These are phyloP conservation scores for Ilex aquifolium DNA, from an alignment of 257 asterid species.

Conservation along the genomic window DNA sequence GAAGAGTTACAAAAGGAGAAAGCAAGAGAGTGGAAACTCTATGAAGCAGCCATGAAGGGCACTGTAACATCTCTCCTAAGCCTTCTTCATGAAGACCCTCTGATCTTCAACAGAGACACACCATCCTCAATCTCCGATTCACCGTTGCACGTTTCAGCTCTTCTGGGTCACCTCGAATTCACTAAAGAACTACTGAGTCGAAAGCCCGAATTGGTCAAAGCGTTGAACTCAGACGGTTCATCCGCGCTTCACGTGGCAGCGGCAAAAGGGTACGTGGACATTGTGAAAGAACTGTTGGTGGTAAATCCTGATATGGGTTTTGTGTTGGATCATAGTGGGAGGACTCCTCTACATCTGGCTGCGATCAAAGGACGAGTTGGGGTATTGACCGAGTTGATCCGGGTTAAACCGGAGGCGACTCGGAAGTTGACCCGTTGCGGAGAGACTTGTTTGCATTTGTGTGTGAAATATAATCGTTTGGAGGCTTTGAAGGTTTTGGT, in stretches of 20 bases:
- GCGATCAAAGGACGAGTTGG: constrained; percentile 29
- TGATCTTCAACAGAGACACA: constrained; percentile 26
- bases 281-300: constrained; percentile 19
- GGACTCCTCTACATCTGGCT: constrained; percentile 37
- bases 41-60: constrained; percentile 28
- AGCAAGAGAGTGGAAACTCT: too few relatives aligned
- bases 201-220: constrained; percentile 35
- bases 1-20: too few relatives aligned
- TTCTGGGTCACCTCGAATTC: constrained; percentile 22
- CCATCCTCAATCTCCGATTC: constrained; percentile 25
- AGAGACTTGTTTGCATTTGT: constrained; percentile 29
- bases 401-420: constrained; percentile 14
- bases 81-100: constrained; percentile 28
- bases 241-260: constrained; percentile 42
- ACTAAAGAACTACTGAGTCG: constrained; percentile 16
- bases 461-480: constrained; percentile 28
- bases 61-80: constrained; percentile 15
- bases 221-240: constrained; percentile 31
- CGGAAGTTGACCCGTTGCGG: constrained; percentile 26
- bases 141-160: constrained; percentile 35
- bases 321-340: constrained; percentile 29
- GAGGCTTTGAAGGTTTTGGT: constrained; percentile 25
- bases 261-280: constrained; percentile 30
- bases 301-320: constrained; percentile 18
- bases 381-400: constrained; percentile 33